These are phyloP conservation scores for Hansenula lynferdii DNA, from an alignment of 1,139 yeast genomes.

Conservation along the genomic window DNA sequence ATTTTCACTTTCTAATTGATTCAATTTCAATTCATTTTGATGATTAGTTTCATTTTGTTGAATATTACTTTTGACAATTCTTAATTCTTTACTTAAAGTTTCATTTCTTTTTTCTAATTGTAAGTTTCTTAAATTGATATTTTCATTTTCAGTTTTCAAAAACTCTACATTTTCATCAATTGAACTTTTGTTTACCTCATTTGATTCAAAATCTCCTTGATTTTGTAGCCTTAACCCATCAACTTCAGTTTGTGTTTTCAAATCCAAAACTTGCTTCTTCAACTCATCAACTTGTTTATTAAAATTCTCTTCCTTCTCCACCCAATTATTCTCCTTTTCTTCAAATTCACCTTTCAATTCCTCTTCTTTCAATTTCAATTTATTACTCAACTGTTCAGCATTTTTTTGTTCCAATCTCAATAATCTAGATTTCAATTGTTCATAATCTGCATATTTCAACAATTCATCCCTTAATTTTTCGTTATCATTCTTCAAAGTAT, in stretches of 20 bases:
- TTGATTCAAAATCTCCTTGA: slow-evolving; percentile 29
- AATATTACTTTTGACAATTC: slow-evolving; percentile 30
- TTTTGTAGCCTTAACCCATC: slow-evolving; percentile 42
- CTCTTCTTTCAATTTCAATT: slow-evolving; percentile 51
- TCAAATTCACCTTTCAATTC: slow-evolving; percentile 55
- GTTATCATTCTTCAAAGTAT: slow-evolving; percentile 49
- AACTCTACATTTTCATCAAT: slow-evolving; percentile 46
- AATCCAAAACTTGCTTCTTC: slow-evolving; percentile 48
- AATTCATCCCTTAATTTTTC: slow-evolving; percentile 54
- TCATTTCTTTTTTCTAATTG: slow-evolving; percentile 79
- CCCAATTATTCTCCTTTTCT: slow-evolving; percentile 63
- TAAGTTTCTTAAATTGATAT: slow-evolving; percentile 59
- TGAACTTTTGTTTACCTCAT: neutral
- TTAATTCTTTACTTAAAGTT: slow-evolving; percentile 61
- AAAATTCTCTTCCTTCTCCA: slow-evolving; percentile 41
- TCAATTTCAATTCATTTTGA: slow-evolving; percentile 37
- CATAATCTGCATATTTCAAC: slow-evolving; percentile 71
- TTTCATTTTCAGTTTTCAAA: slow-evolving; percentile 69
- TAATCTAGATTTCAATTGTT: slow-evolving; percentile 60
- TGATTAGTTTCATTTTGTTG: slow-evolving; percentile 26
- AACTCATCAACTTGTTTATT: slow-evolving; percentile 40
- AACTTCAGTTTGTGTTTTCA: slow-evolving; percentile 51
- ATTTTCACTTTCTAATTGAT: slow-evolving; percentile 64
- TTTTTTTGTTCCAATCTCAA: slow-evolving; percentile 53
- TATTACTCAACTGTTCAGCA: slow-evolving; percentile 43